Percentiles rank a stretch among this genome's conserved stretches.
These are phyloP conservation scores for Neurospora hispaniola DNA, from an alignment of 495 filamentous ascomycete species.

Conservation along the genomic window DNA sequence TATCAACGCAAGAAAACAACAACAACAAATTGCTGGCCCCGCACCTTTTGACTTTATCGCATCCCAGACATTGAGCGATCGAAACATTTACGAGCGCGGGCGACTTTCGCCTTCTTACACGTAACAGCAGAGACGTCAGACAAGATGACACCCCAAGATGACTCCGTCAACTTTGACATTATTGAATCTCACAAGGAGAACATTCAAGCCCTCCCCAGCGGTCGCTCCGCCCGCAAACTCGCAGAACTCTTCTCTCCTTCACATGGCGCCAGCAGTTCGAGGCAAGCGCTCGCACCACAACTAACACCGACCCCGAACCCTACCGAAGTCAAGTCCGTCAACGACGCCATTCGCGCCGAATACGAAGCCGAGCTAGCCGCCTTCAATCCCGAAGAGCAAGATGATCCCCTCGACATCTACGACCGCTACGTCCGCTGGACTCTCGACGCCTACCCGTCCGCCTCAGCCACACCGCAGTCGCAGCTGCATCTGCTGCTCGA, in stretches of 20 bases:
- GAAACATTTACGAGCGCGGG: not conserved
- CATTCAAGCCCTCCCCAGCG: conserved; percentile 83
- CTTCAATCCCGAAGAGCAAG: conserved; percentile 58
- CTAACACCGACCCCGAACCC: conserved; percentile 39
- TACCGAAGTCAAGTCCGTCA: conserved; percentile 60
- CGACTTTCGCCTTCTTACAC: not conserved
- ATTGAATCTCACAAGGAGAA: conserved; percentile 98
- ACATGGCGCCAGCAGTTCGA: conserved; percentile 39
- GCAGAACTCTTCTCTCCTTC: conserved; percentile 71
- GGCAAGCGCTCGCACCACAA: not conserved
- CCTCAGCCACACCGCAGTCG: conserved; percentile 82
- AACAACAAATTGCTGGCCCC: not conserved
- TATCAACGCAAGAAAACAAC: not conserved
- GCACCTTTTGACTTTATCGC: not conserved
- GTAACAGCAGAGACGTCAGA: not conserved
- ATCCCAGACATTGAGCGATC: not conserved
- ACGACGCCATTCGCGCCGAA: conserved; percentile 68
- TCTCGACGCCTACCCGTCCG: conserved; percentile 85
- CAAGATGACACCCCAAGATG: conserved; percentile 38
- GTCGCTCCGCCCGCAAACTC: conserved; percentile 81
- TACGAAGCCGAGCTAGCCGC: conserved; percentile 73
- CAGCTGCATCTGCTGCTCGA: conserved; percentile 83
- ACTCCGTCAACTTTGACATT: conserved; percentile 78
- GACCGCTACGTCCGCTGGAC: conserved; percentile 97
- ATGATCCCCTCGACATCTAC: conserved; percentile 92